A percentile compares a stretch with the other conserved stretches of the same genome.
phyloP scores from a whole-genome alignment of 768 basidiomycete species.

The Boletus subparvulus region DNA sequence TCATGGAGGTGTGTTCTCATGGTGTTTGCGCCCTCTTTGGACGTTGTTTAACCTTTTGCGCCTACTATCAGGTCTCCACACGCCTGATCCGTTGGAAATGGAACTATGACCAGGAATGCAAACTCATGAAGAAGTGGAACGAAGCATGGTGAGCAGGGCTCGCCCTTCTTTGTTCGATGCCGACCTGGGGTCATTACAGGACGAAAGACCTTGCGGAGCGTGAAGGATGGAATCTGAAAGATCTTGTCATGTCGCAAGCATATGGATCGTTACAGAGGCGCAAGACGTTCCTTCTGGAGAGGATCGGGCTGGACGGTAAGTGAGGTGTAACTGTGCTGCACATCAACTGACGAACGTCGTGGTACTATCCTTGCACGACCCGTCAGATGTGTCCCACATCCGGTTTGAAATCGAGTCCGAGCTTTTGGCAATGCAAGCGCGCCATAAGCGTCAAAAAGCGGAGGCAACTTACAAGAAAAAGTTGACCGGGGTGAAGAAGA shows the following conservation, averaged over 20 bases:
- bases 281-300: conserved; percentile 42
- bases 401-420: conserved; percentile 28
- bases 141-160: conserved; percentile 14
- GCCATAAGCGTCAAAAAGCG: conserved; percentile 26
- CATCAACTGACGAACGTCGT: not conserved
- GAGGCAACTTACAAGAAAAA: conserved; percentile 28
- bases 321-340: not conserved
- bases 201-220: conserved; percentile 32
- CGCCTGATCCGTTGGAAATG: conserved; percentile 29
- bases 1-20: conserved; percentile 21
- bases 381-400: conserved; percentile 22
- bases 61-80: conserved; percentile 21
- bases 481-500: conserved; percentile 38
- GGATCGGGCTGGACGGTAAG: conserved; percentile 39
- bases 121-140: conserved; percentile 7
- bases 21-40: not conserved
- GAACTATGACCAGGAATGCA: conserved; percentile 9
- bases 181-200: conserved; percentile 27
- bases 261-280: conserved; percentile 40
- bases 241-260: conserved; percentile 41
- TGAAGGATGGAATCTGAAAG: conserved; percentile 43
- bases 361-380: not conserved
- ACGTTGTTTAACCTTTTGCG: too few species aligned
- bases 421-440: conserved; percentile 26
- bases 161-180: not conserved